A percentile compares a stretch with the other conserved stretches of the same genome.
phyloP scores from a whole-genome alignment of 2,329 filamentous ascomycete species.

The Venturia carpophila region DNA sequence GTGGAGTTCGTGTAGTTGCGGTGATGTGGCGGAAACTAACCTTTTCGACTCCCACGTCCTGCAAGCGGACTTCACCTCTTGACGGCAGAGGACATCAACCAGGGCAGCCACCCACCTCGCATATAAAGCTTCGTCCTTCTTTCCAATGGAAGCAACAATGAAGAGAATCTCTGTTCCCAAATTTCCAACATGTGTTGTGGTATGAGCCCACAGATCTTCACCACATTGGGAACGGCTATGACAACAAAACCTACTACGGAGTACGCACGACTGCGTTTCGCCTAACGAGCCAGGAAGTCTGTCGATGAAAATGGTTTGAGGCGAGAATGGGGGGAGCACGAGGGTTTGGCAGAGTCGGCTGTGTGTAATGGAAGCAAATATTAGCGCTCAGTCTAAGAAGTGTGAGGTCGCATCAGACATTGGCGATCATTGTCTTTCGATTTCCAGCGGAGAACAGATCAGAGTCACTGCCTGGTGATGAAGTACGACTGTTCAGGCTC shows the following conservation, averaged over 20 bases:
- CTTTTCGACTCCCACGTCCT: background rate
- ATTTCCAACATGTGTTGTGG: background rate
- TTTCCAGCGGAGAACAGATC: background rate
- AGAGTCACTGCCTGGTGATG: background rate
- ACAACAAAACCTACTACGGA: background rate
- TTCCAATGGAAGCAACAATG: too few species aligned
- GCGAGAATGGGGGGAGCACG: background rate
- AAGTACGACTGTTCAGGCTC: background rate
- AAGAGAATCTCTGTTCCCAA: background rate
- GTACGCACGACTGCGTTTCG: background rate
- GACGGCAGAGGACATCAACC: background rate
- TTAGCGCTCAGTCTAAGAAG: background rate
- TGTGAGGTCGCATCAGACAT: slow-evolving; percentile 2
- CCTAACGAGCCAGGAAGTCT: background rate
- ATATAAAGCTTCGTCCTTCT: background rate
- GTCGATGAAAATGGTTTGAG: background rate
- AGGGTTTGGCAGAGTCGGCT: background rate
- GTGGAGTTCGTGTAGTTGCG: background rate
- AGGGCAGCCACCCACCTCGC: background rate
- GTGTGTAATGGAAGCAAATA: background rate
- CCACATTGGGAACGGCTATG: background rate
- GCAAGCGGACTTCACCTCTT: background rate
- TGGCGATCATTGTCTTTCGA: background rate
- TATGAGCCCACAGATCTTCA: background rate
- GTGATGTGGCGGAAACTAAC: too few species aligned